phyloP scores from a whole-genome alignment of 2,329 filamentous ascomycete genomes.

The Beauveria varroae region DNA sequence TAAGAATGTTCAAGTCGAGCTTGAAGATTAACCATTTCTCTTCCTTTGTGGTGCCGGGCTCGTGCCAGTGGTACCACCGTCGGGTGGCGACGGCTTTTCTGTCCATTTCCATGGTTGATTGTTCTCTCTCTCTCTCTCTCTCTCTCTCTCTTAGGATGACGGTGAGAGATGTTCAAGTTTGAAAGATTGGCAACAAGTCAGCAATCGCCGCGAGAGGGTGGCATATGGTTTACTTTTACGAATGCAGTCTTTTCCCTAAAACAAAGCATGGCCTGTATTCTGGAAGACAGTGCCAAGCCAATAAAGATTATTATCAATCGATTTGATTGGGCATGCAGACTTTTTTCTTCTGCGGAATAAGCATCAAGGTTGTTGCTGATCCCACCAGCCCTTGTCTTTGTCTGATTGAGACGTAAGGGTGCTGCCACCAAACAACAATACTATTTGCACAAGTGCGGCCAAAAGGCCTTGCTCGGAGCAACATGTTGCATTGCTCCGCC shows the following conservation, averaged over 20 bases:
- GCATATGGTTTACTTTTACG: not conserved
- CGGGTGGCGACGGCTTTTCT: not conserved
- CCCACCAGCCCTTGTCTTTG: not conserved
- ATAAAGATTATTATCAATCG: not conserved
- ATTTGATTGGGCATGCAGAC: not conserved
- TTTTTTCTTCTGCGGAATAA: not conserved
- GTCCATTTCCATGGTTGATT: not conserved
- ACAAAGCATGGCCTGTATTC: not conserved
- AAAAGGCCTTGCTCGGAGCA: not conserved
- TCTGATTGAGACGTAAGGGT: not conserved
- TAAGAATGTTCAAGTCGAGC: slow-evolving; percentile 39
- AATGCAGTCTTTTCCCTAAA: not conserved
- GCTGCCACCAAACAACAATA: not conserved
- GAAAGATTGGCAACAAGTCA: not conserved
- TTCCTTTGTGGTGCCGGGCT: slow-evolving; percentile 29
- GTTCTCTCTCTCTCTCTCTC: not conserved
- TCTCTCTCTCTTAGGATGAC: not conserved
- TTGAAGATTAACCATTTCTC: slow-evolving; percentile 41
- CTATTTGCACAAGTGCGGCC: not conserved
- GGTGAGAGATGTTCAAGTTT: not conserved
- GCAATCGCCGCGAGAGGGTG: not conserved
- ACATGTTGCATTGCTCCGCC: not conserved
- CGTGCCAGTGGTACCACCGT: slow-evolving; percentile 34
- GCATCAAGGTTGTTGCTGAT: not conserved
- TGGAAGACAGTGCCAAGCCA: not conserved